Conservation (phyloP, 345 rosid species). For the Odontarrhena argentea region DNA sequence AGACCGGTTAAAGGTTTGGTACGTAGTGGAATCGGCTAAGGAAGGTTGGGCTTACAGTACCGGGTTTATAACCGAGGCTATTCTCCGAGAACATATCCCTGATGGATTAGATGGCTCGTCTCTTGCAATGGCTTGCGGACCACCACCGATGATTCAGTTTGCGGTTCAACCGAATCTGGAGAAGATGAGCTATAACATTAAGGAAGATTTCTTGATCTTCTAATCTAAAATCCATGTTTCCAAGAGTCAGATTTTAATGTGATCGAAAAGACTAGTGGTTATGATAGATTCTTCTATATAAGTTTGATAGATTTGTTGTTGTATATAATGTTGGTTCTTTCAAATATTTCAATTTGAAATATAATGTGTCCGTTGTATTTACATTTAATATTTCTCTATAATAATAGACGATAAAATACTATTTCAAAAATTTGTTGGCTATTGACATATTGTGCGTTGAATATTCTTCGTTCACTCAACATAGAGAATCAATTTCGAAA, state of each 20-base stretch:
- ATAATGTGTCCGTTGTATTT: conserved; percentile 17
- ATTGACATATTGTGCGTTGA: background rate
- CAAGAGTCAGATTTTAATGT: conserved; percentile 5
- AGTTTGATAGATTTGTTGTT: conserved; percentile 16
- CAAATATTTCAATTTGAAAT: conserved; percentile 1
- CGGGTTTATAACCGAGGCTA: conserved; percentile 67
- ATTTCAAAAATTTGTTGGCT: background rate
- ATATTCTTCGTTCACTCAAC: background rate
- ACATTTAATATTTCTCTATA: background rate
- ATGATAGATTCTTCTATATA: conserved; percentile 25
- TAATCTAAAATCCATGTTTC: conserved; percentile 28
- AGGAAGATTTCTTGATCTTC: conserved; percentile 70
- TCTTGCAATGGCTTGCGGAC: conserved; percentile 83
- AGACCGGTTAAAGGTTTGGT: conserved; percentile 83
- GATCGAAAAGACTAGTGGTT: conserved; percentile 16
- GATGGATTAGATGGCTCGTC: conserved; percentile 54
- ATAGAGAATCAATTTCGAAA: background rate
- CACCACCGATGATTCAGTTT: conserved; percentile 94
- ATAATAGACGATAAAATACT: background rate
- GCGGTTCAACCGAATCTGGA: conserved; percentile 89
- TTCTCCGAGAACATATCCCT: conserved; percentile 68
- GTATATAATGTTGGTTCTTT: conserved; percentile 32
- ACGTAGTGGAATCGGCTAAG: conserved; percentile 58
- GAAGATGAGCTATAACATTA: conserved; percentile 73
- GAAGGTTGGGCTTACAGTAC: conserved; percentile 78